Evolutionary conservation across 2,329 filamentous ascomycete species (phyloP), one percentile per base, ranked within the genome.

Genomic region (Aspergillus jensenii): DNA sequence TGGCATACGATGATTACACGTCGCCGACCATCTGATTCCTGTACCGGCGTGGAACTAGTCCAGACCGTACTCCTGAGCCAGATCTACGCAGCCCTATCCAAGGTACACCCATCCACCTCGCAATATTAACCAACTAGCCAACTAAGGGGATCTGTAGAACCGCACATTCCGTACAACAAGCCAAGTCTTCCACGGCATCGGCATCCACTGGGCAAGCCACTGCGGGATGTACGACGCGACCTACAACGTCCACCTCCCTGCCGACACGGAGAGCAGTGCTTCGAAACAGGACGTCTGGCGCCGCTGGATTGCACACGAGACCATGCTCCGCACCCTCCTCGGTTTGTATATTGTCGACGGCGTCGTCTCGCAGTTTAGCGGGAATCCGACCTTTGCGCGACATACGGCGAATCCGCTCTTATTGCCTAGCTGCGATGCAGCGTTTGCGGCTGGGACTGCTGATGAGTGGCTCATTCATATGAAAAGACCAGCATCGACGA

Each of bases 131-230:
- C 19, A 19, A 19, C 19, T 19, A 19, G 19, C 19, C 19, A 19
- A 19, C 27, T 31, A 31, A 31, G 23, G 1, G 2, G 2, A 27
- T 9, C 3, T 17, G 0, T 49, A 56, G 53, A 73, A 72, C 44
- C 62, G 67, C 19, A 63, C 59, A 0, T 70, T 75, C 19, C 65
- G 72, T 14, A 70, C 68, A 2, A 72, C 70, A 33, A 71, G 67
- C 47, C 72, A 74, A 54, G 65, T 67, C 5, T 74, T 74, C 55
- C 71, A 74, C 61, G 70, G 64, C 8, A 59, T 74, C 4, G 67
- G 65, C 4, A 73, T 74, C 56, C 68, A 67, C 49, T 74, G 72
- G 72, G 70, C 71, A 8, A 64, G 71, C 39, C 68, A 73, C 48
- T 74, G 71, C 44, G 69, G 69, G 12, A 70, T 72, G 65, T 68